Conservation (phyloP, 352 stramenopile genomes). For the Aphanomyces cochlioides region DNA sequence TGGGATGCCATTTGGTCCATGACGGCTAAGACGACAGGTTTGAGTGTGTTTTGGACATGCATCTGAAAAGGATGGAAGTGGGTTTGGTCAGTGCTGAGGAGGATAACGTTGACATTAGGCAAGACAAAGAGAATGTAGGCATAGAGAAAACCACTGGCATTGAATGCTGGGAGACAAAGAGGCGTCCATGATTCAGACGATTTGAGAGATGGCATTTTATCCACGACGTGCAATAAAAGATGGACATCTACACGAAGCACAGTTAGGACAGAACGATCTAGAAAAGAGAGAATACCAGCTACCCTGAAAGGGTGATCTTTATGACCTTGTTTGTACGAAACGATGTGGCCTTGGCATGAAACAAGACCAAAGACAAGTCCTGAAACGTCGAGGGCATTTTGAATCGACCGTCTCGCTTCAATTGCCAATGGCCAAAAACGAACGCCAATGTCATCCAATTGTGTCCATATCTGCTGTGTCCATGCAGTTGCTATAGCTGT, state of each 20-base stretch:
- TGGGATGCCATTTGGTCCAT: not conserved
- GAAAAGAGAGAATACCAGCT: constrained; percentile 39
- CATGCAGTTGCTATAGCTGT: constrained; percentile 44
- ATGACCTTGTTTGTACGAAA: constrained; percentile 53
- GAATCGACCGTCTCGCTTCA: constrained; percentile 43
- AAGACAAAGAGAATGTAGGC: constrained; percentile 69
- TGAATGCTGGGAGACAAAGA: constrained; percentile 62
- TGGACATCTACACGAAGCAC: constrained; percentile 45
- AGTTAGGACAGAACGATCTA: not conserved
- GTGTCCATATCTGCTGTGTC: constrained; percentile 37
- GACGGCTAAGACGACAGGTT: not conserved
- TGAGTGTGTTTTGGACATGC: not conserved
- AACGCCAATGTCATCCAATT: constrained; percentile 48
- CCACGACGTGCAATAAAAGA: constrained; percentile 69
- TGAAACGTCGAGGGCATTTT: constrained; percentile 42
- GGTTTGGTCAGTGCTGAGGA: constrained; percentile 66
- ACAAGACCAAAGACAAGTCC: constrained; percentile 63
- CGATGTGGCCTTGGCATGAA: constrained; percentile 45
- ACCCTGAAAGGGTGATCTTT: constrained; percentile 58
- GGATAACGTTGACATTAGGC: constrained; percentile 49
- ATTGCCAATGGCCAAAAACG: constrained; percentile 49
- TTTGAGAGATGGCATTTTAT: constrained; percentile 54
- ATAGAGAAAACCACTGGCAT: constrained; percentile 65
- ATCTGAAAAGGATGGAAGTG: constrained; percentile 67
- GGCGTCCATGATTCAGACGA: constrained; percentile 71